Evolutionary conservation across 2,329 filamentous ascomycete species (phyloP).

Genomic region (Aspergillus sp.): DNA sequence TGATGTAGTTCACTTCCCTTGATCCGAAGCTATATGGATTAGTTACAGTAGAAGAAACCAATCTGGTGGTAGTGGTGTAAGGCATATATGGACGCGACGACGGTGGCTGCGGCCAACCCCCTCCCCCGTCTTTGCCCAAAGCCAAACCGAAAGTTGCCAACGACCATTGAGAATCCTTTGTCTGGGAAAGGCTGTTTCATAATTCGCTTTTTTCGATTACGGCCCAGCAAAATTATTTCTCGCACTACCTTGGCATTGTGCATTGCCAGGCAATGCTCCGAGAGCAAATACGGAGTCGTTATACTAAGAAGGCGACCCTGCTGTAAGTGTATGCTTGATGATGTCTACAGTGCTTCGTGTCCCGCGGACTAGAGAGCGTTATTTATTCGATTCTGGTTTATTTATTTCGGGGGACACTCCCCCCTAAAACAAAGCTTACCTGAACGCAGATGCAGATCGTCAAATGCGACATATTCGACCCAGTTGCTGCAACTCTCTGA

Average conservation of each 20-base stretch:
- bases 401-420: not conserved
- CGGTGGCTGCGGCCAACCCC: too few species aligned
- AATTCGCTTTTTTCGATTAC: not conserved
- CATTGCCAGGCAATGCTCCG: too few species aligned
- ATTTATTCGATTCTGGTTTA: not conserved
- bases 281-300: not conserved
- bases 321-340: not conserved
- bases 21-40: too few species aligned
- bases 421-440: not conserved
- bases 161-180: not conserved
- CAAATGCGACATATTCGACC: not conserved
- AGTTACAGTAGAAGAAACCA: too few species aligned
- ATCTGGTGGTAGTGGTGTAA: too few species aligned
- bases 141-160: not conserved
- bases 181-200: not conserved
- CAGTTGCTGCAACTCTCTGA: not conserved
- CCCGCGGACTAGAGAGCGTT: too few species aligned
- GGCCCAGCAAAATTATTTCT: too few species aligned
- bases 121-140: not conserved
- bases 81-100: too few species aligned
- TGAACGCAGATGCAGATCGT: slow-evolving; percentile 1
- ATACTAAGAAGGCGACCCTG: not conserved
- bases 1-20: not conserved
- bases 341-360: not conserved
- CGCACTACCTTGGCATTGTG: too few species aligned